phyloP scores from a whole-genome alignment of 208 protist species.

The Phytomonas sp. region DNA sequence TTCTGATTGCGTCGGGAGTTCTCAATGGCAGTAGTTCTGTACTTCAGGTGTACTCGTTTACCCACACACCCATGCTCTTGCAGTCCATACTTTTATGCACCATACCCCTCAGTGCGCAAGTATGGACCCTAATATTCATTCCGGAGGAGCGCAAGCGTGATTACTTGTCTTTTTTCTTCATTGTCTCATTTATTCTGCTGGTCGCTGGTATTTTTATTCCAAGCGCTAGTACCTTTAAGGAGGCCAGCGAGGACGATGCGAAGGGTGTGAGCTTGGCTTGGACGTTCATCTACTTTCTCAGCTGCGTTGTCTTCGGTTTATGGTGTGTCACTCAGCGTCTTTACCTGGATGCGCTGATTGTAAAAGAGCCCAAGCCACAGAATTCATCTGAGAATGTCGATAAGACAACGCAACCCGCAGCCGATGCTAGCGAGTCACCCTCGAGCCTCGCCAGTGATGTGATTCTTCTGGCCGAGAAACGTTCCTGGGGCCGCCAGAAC shows the following conservation, averaged over 20 bases:
- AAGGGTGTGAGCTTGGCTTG: conserved; percentile 29
- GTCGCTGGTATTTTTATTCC: conserved; percentile 54
- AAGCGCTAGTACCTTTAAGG: conserved; percentile 40
- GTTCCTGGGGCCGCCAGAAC: conserved; percentile 49
- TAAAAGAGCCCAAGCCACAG: conserved; percentile 2
- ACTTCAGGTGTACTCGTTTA: conserved; percentile 51
- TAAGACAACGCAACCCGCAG: not conserved
- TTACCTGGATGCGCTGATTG: conserved; percentile 60
- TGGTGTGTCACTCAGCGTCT: conserved; percentile 80
- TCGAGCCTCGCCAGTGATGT: not conserved
- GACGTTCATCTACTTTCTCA: conserved; percentile 65
- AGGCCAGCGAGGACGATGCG: conserved; percentile 15
- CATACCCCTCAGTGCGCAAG: conserved; percentile 71
- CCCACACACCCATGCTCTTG: conserved; percentile 68
- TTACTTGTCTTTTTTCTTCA: conserved; percentile 61
- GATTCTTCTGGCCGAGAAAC: conserved; percentile 16
- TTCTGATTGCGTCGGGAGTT: conserved; percentile 65
- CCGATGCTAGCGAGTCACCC: not conserved
- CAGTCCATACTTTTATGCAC: conserved; percentile 67
- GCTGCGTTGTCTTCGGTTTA: conserved; percentile 59
- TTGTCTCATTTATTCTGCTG: conserved; percentile 57
- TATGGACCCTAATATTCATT: conserved; percentile 73
- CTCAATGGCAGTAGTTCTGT: conserved; percentile 51
- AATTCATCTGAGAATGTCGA: not conserved
- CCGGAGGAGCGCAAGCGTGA: conserved; percentile 55